phyloP scores from a whole-genome alignment of 176 grass and related monocot species.

The Aegilops longissima region DNA sequence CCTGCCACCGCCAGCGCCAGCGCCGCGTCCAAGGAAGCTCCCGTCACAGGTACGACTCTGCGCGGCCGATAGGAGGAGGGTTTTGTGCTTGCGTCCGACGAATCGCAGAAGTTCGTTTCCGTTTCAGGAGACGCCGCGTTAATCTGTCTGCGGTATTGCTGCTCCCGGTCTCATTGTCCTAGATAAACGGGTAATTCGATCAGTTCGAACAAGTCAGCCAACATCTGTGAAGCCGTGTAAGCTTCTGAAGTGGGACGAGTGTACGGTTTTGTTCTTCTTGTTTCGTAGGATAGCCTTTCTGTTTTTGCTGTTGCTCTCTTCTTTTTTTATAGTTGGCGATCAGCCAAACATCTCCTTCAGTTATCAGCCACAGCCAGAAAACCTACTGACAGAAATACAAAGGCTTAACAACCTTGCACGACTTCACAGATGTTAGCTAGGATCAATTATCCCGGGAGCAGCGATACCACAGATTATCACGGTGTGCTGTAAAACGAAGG shows the following conservation, averaged over 20 bases:
- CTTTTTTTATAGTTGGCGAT: no score
- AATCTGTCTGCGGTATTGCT: background rate
- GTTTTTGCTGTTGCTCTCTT: background rate
- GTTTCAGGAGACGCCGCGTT: background rate
- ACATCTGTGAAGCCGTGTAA: background rate
- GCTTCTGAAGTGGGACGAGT: background rate
- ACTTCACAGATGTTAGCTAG: no score
- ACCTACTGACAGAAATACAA: no score
- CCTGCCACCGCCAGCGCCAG: background rate
- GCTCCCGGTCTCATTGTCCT: background rate
- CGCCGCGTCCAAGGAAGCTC: background rate
- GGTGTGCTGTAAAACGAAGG: no score
- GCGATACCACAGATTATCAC: no score
- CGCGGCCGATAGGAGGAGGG: conserved; percentile 10
- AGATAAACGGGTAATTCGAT: background rate
- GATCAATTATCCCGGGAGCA: no score
- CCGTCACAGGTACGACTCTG: conserved; percentile 12
- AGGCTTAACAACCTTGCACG: no score
- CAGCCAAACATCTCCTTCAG: no score
- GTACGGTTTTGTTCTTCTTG: background rate
- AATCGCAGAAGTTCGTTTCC: background rate
- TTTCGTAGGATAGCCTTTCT: background rate
- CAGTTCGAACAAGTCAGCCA: background rate
- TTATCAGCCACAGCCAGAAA: no score
- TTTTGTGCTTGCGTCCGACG: background rate